phyloP scores from a whole-genome alignment of 176 grass and related monocot genomes.

The Panicum miliaceum region DNA sequence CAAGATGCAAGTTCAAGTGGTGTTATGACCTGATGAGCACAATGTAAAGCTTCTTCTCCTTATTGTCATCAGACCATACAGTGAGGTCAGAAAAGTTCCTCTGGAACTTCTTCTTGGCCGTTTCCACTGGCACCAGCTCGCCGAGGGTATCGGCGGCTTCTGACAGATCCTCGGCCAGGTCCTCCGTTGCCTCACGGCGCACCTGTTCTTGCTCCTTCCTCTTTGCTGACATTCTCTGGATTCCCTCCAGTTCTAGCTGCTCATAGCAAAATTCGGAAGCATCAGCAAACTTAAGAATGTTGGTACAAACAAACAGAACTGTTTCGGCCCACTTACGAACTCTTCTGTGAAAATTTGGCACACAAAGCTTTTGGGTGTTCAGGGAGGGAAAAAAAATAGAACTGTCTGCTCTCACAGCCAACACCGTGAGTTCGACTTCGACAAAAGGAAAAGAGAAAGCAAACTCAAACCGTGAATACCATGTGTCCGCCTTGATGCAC shows the following conservation, averaged over 20 bases:
- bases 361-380: not conserved
- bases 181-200: conserved; percentile 70
- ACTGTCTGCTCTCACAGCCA: conserved; percentile 3
- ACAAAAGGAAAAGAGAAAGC: conserved; percentile 11
- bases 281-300: not conserved
- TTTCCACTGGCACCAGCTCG: conserved; percentile 54
- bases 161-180: conserved; percentile 85
- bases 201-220: conserved; percentile 83
- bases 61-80: conserved; percentile 84
- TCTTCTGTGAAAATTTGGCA: not conserved
- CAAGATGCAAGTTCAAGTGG: not conserved
- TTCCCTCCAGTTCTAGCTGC: conserved; percentile 82
- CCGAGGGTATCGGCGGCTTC: conserved; percentile 71
- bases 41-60: conserved; percentile 90
- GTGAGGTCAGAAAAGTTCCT: conserved; percentile 76
- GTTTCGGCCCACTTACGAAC: not conserved
- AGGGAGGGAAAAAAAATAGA: not conserved
- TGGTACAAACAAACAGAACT: not conserved
- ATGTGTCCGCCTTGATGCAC: not conserved
- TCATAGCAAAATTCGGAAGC: conserved; percentile 6
- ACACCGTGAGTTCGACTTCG: not conserved
- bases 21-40: conserved; percentile 75
- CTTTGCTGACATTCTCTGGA: conserved; percentile 67
- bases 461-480: conserved; percentile 24
- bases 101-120: conserved; percentile 74